Conservation (phyloP, 2,329 filamentous ascomycete species). For the Trichophyton schoenleinii region DNA sequence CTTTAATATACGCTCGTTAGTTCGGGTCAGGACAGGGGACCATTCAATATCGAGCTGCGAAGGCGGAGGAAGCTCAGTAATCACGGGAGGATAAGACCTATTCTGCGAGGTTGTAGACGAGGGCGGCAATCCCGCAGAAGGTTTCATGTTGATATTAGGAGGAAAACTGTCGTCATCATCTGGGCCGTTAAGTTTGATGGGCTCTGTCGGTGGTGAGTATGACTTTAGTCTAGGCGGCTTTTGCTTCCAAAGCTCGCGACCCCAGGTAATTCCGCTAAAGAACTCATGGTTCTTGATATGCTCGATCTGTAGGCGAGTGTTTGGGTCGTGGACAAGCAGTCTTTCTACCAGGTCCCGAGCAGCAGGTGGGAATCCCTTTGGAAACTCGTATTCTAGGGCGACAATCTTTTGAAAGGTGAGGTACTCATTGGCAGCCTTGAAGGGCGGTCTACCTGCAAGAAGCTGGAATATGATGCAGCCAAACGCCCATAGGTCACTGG, state of each 20-base stretch:
- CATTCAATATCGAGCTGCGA: slow-evolving; percentile 96
- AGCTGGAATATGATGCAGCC: slow-evolving; percentile 97
- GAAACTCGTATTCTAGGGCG: slow-evolving; percentile 84
- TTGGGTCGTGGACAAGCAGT: slow-evolving; percentile 76
- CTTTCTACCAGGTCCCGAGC: slow-evolving; percentile 84
- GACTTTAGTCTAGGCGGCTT: slow-evolving; percentile 79
- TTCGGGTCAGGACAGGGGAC: slow-evolving; percentile 84
- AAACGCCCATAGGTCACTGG: slow-evolving; percentile 95
- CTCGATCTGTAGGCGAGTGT: slow-evolving; percentile 73
- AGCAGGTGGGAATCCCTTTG: slow-evolving; percentile 69
- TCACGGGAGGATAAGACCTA: slow-evolving; percentile 62
- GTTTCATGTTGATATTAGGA: slow-evolving; percentile 27
- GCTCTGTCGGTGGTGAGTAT: slow-evolving; percentile 65
- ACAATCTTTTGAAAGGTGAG: slow-evolving; percentile 98
- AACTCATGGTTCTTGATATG: slow-evolving; percentile 96
- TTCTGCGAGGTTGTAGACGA: slow-evolving; percentile 44
- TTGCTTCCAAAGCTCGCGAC: slow-evolving; percentile 72
- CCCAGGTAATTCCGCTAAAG: slow-evolving; percentile 77
- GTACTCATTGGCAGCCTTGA: slow-evolving; percentile 93
- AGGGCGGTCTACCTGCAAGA: slow-evolving; percentile 86
- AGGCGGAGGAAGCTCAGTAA: slow-evolving; percentile 91
- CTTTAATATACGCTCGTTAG: slow-evolving; percentile 88
- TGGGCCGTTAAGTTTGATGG: slow-evolving; percentile 57
- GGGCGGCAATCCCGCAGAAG: slow-evolving; percentile 23
- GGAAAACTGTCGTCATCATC: slow-evolving; percentile 30